These are phyloP conservation scores for Elongisporangium undulatum DNA, from an alignment of 352 stramenopile species.

Conservation along the genomic window DNA sequence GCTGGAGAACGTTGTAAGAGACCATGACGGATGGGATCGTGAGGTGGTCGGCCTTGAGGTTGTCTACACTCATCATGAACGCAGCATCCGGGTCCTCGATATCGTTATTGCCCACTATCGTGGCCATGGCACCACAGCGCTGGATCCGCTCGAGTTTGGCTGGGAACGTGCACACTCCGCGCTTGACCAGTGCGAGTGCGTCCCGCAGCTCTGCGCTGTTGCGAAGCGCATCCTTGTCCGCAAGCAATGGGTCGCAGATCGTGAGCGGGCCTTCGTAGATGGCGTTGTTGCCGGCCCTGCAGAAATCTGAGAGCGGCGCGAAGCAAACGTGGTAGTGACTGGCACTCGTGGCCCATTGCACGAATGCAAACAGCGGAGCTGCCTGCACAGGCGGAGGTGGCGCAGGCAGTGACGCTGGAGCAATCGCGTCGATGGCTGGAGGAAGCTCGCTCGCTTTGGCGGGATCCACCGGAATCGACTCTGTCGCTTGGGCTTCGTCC, in stretches of 20 bases:
- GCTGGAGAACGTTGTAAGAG: constrained; percentile 33
- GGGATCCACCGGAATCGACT: not conserved
- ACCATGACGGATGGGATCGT: constrained; percentile 73
- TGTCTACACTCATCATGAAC: constrained; percentile 76
- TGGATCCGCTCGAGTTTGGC: constrained; percentile 65
- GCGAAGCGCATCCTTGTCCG: constrained; percentile 23
- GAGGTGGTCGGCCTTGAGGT: constrained; percentile 56
- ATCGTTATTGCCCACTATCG: constrained; percentile 71
- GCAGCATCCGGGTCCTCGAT: constrained; percentile 30
- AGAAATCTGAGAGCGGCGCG: constrained; percentile 66
- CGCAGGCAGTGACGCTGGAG: not conserved
- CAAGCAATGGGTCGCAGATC: constrained; percentile 43
- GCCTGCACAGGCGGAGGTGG: not conserved
- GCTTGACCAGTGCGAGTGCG: constrained; percentile 41
- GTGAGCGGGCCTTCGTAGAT: constrained; percentile 42
- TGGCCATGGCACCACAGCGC: constrained; percentile 40
- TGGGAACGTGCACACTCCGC: constrained; percentile 63
- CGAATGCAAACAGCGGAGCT: constrained; percentile 53
- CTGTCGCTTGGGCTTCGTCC: not conserved
- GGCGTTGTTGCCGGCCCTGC: constrained; percentile 22
- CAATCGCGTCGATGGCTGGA: not conserved
- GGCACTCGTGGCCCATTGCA: constrained; percentile 53
- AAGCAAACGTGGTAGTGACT: constrained; percentile 41
- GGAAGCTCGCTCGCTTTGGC: not conserved
- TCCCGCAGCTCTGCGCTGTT: constrained; percentile 6